A percentile compares a stretch with the other conserved stretches of the same genome.
Evolutionary conservation across 31 red algal species (phyloP).

Genomic region (Asparagopsis taxiformis): DNA sequence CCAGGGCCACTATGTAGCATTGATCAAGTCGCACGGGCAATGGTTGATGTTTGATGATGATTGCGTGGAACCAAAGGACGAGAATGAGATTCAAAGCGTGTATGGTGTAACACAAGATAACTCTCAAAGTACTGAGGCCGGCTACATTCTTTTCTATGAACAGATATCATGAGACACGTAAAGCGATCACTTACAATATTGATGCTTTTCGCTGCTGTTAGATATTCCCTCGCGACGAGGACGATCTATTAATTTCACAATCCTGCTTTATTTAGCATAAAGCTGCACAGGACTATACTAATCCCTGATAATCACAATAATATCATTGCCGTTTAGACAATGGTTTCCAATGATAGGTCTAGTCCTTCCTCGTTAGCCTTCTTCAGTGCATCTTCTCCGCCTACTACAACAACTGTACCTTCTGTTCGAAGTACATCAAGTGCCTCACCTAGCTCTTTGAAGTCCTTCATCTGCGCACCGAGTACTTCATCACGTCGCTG

Average conservation of each 20-base stretch:
- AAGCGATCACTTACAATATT: no score
- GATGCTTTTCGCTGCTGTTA: no score
- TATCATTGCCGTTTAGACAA: no score
- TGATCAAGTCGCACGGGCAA: slow-evolving; percentile 88
- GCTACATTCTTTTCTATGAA: slow-evolving; percentile 97
- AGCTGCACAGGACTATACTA: no score
- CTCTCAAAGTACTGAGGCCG: slow-evolving; percentile 78
- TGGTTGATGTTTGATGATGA: slow-evolving; percentile 99
- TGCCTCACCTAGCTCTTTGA: slow-evolving; percentile 82
- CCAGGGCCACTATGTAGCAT: slow-evolving; percentile 97
- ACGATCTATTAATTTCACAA: no score
- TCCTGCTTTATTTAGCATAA: no score
- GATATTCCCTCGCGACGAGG: no score
- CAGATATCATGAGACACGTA: slow-evolving; percentile 6
- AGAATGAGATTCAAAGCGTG: slow-evolving; percentile 92
- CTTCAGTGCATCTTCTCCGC: slow-evolving; percentile 74
- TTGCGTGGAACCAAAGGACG: slow-evolving; percentile 93
- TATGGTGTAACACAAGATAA: slow-evolving; percentile 86
- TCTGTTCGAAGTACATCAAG: slow-evolving; percentile 44
- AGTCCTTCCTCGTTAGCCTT: slow-evolving; percentile 81
- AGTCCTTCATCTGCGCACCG: slow-evolving; percentile 70
- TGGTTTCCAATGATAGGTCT: slow-evolving; percentile 43
- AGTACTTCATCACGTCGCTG: slow-evolving; percentile 90
- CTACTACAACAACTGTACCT: slow-evolving; percentile 87
- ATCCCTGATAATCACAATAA: no score